Base-by-base conservation (phyloP, 192 early-diverging fungal species). In the Pilobolus umbonatus region DNA sequence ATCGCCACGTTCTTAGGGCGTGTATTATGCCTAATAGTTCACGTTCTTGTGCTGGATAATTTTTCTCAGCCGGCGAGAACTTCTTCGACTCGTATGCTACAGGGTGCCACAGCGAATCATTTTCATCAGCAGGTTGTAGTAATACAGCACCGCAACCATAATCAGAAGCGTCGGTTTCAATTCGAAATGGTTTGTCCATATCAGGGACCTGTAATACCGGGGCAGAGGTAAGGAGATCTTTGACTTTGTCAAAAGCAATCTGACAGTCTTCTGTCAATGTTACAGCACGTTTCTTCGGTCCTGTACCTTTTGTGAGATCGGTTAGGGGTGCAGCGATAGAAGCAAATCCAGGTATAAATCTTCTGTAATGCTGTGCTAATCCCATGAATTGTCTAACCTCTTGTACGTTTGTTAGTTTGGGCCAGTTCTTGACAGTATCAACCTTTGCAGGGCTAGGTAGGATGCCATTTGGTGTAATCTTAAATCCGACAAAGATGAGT, bases 21-120 rank as follows among this genome's bases (percentile, higher is more conserved):
- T 60, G 46, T 12, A 60, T 7, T 1, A 60, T 60, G 12, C 31
- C 57, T 15, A 60, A 14, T 0, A 60, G 15, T 49, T 60, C 57
- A 4, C 31, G 48, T 35, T 71, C 58, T 35, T 73, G 67, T 17
- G 66, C 50, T 5, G 65, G 62, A 21, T 67, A 70, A 5, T 64
- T 61, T 15, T 36, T 19, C 55, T 65, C 32, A 61, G 62, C 68
- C 22, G 47, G 14, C 0, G 42, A 40, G 14, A 67, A 47, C 22
- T 74, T 74, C 22, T 61, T 57, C 6, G 67, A 69, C 40, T 68
- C 62, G 50, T 59, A 74, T 15, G 58, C 64, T 0, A 69, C 42
- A 10, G 73, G 73, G 6, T 57, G 60, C 25, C 76, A 48, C 0
- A 2, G 14, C 3, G 22, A 22, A n/a, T n/a, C n/a, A n/a, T n/a